These are phyloP conservation scores for Suhomyces kilbournensis DNA, from an alignment of 805 yeast species.

Conservation along the genomic window DNA sequence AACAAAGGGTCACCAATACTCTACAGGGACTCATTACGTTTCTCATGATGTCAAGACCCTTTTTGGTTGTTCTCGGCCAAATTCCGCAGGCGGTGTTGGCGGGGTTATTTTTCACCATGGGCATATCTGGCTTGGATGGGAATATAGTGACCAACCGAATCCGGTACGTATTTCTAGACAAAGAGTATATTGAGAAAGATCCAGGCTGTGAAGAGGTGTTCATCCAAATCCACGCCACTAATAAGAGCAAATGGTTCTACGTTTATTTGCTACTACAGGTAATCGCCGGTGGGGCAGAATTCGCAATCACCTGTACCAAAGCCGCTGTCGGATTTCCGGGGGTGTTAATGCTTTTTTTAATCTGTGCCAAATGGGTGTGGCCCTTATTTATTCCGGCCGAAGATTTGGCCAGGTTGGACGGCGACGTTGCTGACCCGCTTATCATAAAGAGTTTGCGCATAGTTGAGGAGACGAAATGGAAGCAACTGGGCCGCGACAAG, in stretches of 20 bases:
- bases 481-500: neutral
- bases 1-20: conserved; percentile 83
- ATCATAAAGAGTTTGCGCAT: conserved; percentile 46
- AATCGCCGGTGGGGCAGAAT: conserved; percentile 73
- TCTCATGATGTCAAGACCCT: conserved; percentile 87
- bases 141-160: conserved; percentile 65
- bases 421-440: conserved; percentile 56
- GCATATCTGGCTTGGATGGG: conserved; percentile 68
- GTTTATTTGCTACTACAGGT: conserved; percentile 58
- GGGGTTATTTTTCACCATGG: conserved; percentile 93
- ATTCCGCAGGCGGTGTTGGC: conserved; percentile 93
- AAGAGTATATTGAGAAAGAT: conserved; percentile 31
- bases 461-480: conserved; percentile 6
- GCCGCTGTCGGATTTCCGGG: conserved; percentile 97
- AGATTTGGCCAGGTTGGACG: conserved; percentile 65
- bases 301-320: conserved; percentile 77
- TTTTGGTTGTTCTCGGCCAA: conserved; percentile 71
- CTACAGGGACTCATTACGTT: conserved; percentile 80
- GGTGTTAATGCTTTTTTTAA: conserved; percentile 67
- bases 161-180: conserved; percentile 61
- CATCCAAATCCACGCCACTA: conserved; percentile 26
- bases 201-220: conserved; percentile 36
- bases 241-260: conserved; percentile 46
- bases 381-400: conserved; percentile 58
- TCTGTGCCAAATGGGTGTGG: conserved; percentile 58